phyloP scores from a whole-genome alignment of 139 green algal genomes.

The Spirogloea muscicola region DNA sequence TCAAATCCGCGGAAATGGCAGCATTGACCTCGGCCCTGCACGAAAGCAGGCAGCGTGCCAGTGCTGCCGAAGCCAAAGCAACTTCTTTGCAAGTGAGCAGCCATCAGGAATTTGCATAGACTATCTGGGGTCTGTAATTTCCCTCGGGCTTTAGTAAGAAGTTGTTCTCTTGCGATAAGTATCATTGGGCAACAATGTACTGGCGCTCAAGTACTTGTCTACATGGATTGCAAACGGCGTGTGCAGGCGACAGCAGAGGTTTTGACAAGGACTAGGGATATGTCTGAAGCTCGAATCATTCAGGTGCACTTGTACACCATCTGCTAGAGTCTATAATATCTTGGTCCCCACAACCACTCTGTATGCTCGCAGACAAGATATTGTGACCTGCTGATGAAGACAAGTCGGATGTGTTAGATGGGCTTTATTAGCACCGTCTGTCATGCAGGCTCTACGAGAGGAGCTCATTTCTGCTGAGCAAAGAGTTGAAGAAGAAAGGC shows the following conservation, averaged over 20 bases:
- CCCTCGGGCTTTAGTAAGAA: too few relatives aligned
- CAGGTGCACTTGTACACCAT: conserved; percentile 14
- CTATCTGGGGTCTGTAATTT: too few relatives aligned
- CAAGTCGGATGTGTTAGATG: too few relatives aligned
- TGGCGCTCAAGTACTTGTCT: neutral
- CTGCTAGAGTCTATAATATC: too few relatives aligned
- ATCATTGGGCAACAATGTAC: too few relatives aligned
- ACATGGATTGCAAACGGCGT: neutral
- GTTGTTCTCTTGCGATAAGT: too few relatives aligned
- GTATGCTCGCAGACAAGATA: too few relatives aligned
- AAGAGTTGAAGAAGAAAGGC: conserved; percentile 26
- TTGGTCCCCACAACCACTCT: too few relatives aligned
- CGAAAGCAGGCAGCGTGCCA: conserved; percentile 13
- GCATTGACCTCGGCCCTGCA: conserved; percentile 2
- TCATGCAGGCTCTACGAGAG: conserved; percentile 28
- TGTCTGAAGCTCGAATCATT: conserved; percentile 29
- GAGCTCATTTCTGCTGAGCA: conserved; percentile 34
- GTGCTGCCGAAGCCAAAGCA: conserved; percentile 12
- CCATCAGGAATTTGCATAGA: too few relatives aligned
- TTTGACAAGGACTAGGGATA: conserved; percentile 11
- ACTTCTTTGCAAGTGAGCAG: conserved; percentile 1
- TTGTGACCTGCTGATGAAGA: too few relatives aligned
- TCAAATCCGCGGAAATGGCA: conserved; percentile 26
- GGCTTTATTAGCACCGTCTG: too few relatives aligned
- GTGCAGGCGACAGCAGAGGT: conserved; percentile 26